Evolutionary conservation across 2,329 filamentous ascomycete species (phyloP), one percentile per base, ranked within the genome.

Genomic region (Juglanconis sp.): DNA sequence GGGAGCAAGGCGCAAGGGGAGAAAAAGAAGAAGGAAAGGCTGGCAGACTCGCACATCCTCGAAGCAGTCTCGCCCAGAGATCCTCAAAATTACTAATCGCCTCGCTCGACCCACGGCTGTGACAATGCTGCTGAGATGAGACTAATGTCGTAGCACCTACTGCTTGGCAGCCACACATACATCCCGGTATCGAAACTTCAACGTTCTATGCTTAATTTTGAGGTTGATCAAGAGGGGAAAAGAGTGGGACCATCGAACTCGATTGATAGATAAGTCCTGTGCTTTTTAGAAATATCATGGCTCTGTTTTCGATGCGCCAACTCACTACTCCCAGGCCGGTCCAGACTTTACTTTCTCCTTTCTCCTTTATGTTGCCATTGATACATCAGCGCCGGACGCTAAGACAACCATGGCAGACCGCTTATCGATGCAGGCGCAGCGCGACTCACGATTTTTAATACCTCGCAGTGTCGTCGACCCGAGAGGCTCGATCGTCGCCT

Each of bases 41-140:
- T 24, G 17, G 17, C 2, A 24, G 17, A 24, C 17, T 24, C 17
- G 17, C 17, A 24, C 17, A 24, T 24, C 17, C 17, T 24, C 17
- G 17, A 24, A 24, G 17, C 17, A 24, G 17, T 24, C 17, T 24
- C 17, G 17, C 17, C 17, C 17, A 24, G 17, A 24, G 17, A 24
- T 24, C 17, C 17, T 24, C 17, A 24, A 69, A 67, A 7, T 46
- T 17, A 30, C 44, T 30, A 5, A 17, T 11, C 44, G 44, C 13
- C 17, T n/a, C 44, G 7, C 8, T 30, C 3, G 17, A 46, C 17
- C 44, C 44, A 46, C 44, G 44, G 17, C 17, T 46, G 44, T 46
- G 44, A 65, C 7, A 70, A 47, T 40, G 67, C 67, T 5, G 63
- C 62, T 3, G 65, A 64, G n/a, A 72, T 53, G 3, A 67, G 66